Conservation (phyloP, 1,284 basidiomycete species). For the Sanghuangporus baumii region DNA sequence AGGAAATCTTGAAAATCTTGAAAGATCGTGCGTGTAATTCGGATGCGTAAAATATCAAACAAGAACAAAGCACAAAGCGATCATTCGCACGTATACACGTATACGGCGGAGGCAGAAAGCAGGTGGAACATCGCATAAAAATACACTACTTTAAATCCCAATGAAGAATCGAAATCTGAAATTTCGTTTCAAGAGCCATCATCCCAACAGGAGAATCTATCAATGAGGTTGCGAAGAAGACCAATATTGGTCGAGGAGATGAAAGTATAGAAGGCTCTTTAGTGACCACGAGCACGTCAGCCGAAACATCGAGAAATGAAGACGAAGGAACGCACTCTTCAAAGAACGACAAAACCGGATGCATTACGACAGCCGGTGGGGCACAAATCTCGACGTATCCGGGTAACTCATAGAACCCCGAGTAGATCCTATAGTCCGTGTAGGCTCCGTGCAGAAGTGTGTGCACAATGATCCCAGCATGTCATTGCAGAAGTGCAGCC, state of each 20-base stretch:
- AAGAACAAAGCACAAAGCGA: not conserved
- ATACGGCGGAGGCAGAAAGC: not conserved
- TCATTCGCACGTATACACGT: not conserved
- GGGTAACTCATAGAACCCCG: not conserved
- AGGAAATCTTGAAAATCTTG: not conserved
- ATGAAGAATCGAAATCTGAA: not conserved
- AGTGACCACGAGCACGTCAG: too few relatives aligned
- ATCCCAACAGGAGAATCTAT: not conserved
- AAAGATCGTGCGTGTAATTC: not conserved
- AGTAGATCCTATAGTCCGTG: not conserved
- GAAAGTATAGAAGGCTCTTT: too few relatives aligned
- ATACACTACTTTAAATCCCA: conserved; percentile 1
- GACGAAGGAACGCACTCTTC: too few relatives aligned
- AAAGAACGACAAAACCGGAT: too few relatives aligned
- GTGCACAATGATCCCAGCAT: not conserved
- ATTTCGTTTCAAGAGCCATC: not conserved
- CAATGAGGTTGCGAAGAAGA: not conserved
- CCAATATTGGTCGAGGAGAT: too few relatives aligned
- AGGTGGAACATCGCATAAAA: not conserved
- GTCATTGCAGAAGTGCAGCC: not conserved
- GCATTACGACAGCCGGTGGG: too few relatives aligned
- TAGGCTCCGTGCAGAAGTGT: not conserved
- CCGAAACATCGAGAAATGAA: too few relatives aligned
- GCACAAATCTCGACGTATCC: too few relatives aligned
- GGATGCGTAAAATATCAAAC: not conserved